Percentiles rank a stretch among this genome's conserved stretches.
These are phyloP conservation scores for Babesia divergens DNA, from an alignment of 169 alveolate genomes.

Conservation along the genomic window DNA sequence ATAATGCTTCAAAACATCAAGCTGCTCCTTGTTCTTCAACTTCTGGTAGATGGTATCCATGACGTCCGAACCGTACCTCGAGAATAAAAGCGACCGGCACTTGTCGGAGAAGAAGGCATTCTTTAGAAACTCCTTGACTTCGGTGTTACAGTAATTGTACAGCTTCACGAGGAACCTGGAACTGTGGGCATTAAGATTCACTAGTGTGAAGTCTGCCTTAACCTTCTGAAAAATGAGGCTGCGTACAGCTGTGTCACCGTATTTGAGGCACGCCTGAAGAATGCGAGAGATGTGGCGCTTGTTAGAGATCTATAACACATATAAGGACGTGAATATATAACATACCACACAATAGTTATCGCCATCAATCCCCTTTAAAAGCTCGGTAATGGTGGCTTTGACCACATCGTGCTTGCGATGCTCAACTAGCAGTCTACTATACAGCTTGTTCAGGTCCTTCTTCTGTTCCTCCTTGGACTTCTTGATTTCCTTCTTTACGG, in stretches of 20 bases:
- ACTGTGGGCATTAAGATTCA: conserved; percentile 49
- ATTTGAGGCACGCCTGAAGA: conserved; percentile 64
- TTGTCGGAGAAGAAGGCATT: conserved; percentile 47
- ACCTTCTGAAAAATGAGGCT: conserved; percentile 19
- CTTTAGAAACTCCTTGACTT: conserved; percentile 38
- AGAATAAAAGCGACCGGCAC: conserved; percentile 18
- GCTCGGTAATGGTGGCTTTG: conserved; percentile 8
- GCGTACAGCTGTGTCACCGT: conserved; percentile 40
- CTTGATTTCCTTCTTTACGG: conserved; percentile 11
- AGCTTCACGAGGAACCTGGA: conserved; percentile 51
- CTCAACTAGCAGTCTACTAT: conserved; percentile 36
- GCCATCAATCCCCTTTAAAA: conserved; percentile 11
- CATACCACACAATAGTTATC: conserved; percentile 37
- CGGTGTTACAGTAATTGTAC: conserved; percentile 56
- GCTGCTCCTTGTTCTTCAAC: conserved; percentile 54
- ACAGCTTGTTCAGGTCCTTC: conserved; percentile 46
- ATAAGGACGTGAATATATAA: neutral
- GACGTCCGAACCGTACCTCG: conserved; percentile 52
- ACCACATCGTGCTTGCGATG: conserved; percentile 31
- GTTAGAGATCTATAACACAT: conserved; percentile 18
- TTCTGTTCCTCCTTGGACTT: conserved; percentile 44
- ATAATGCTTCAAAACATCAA: conserved; percentile 35
- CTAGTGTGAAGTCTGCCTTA: conserved; percentile 24
- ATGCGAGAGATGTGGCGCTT: conserved; percentile 53
- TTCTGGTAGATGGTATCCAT: conserved; percentile 62